phyloP scores from a whole-genome alignment of 2,329 filamentous ascomycete species.

The Zasmidium angulare region DNA sequence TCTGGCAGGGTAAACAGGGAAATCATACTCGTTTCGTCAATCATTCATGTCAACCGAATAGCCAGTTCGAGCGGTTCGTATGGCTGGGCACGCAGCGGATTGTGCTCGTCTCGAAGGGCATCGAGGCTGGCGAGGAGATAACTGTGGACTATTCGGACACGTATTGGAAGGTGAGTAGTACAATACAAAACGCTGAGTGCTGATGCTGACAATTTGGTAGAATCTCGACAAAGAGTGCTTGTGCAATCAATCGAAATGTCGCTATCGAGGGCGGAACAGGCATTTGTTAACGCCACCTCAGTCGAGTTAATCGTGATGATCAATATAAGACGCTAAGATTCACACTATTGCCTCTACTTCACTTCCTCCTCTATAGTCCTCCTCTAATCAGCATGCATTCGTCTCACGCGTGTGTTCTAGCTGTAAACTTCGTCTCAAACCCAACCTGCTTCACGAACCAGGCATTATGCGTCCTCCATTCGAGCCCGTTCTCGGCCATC shows the following conservation, averaged over 20 bases:
- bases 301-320: neutral
- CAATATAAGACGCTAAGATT: neutral
- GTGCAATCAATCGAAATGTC: conserved; percentile 55
- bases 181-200: neutral
- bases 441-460: conserved; percentile 54
- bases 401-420: conserved; percentile 19
- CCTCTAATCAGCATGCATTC: neutral
- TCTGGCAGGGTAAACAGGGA: conserved; percentile 57
- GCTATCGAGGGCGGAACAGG: conserved; percentile 37
- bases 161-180: conserved; percentile 49
- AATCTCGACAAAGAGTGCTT: conserved; percentile 56
- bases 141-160: conserved; percentile 60
- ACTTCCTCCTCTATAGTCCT: neutral
- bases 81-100: conserved; percentile 58
- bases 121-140: conserved; percentile 54
- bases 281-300: conserved; percentile 11
- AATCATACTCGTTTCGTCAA: conserved; percentile 62
- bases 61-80: conserved; percentile 57
- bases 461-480: conserved; percentile 53
- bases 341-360: neutral
- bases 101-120: conserved; percentile 56
- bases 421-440: conserved; percentile 46
- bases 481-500: conserved; percentile 39
- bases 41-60: conserved; percentile 58
- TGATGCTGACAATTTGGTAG: conserved; percentile 3